Evolutionary conservation across 2,329 filamentous ascomycete genomes (phyloP), one percentile per base, ranked within the genome.

Genomic region (Exophiala dermatitidis): DNA sequence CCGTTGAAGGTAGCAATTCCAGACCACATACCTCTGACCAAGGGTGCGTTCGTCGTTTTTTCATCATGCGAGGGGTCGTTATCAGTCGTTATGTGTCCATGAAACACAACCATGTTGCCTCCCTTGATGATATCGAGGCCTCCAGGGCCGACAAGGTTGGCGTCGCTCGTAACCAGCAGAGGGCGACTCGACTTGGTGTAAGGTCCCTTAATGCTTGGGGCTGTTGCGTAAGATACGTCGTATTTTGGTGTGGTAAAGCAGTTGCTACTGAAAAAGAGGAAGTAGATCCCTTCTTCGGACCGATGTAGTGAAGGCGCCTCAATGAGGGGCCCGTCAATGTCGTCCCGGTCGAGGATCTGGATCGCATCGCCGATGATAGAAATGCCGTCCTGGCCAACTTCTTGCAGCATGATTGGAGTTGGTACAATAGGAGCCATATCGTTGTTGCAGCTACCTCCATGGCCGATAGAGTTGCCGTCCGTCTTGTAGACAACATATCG

Each of bases 401-500:
- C 65, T 51, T 73, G 71, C 4, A 73, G 60, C 72, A 72, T 60
- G 30, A 73, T 66, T 0, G 71, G 71, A 0, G 71, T 73, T 2
- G 64, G 50, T 5, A 67, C 62, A 1, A 68, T 56, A 0, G 70
- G 69, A 1, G 62, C 59, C n/a, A 68, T 52, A 56, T 74, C 77
- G 55, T 74, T 72, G 48, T 68, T 69, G 63, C 75, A 77, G 52
- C 69, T 65, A 1, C 75, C 75, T 36, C 74, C 73, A 54, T 72
- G 62, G 12, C 73, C 72, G 34, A 77, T 66, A 53, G 71, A 72
- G 67, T 85, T 85, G 36, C 82, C 82, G 65, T 86, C 83, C 29
- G 85, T 71, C 66, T 86, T 86, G 71, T 83, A 86, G 6, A 79
- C 68, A 3, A 86, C 72, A 63, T 83, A 86, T 4, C 76, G 74